These are phyloP conservation scores for Hemileccinum rubropunctum DNA, from an alignment of 768 basidiomycete species.

Conservation along the genomic window DNA sequence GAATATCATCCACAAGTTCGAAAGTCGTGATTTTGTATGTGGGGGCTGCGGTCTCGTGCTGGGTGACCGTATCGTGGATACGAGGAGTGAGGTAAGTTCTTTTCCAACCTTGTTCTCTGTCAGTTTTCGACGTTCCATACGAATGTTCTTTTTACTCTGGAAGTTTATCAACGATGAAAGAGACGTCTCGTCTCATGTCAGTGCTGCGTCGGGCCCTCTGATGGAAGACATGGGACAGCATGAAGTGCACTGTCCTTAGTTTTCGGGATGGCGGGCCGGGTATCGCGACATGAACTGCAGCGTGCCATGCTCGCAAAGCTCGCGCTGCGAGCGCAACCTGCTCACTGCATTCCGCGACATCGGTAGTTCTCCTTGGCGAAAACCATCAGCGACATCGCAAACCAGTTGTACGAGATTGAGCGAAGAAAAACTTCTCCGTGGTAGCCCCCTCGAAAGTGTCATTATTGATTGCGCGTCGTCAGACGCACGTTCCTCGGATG, in stretches of 20 bases:
- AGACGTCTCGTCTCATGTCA: slow-evolving; percentile 99
- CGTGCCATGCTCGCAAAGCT: slow-evolving; percentile 81
- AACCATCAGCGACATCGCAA: slow-evolving; percentile 92
- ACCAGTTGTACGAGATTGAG: slow-evolving; percentile 97
- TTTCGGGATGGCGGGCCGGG: slow-evolving; percentile 95
- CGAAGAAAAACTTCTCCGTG: slow-evolving; percentile 89
- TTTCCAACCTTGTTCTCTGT: slow-evolving; percentile 10
- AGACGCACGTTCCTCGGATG: slow-evolving; percentile 92
- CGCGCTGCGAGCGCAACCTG: slow-evolving; percentile 82
- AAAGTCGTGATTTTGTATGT: slow-evolving; percentile 96
- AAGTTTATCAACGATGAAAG: slow-evolving; percentile 99
- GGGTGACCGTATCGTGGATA: slow-evolving; percentile 96
- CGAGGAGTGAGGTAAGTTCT: slow-evolving; percentile 86
- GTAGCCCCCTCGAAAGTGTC: slow-evolving; percentile 89
- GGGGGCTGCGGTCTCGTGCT: slow-evolving; percentile 90
- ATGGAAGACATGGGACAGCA: slow-evolving; percentile 94
- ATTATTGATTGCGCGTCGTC: slow-evolving; percentile 96
- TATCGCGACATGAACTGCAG: slow-evolving; percentile 85
- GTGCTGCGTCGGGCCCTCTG: slow-evolving; percentile 89
- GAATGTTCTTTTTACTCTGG: slow-evolving; percentile 38
- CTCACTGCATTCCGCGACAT: slow-evolving; percentile 90
- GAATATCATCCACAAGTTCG: slow-evolving; percentile 96
- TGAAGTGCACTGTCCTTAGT: slow-evolving; percentile 90
- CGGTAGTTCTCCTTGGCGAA: slow-evolving; percentile 87
- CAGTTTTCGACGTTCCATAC: slow-evolving; percentile 21